Evolutionary conservation across 2,329 filamentous ascomycete genomes (phyloP).

Genomic region (Colletotrichum cuscutae): DNA sequence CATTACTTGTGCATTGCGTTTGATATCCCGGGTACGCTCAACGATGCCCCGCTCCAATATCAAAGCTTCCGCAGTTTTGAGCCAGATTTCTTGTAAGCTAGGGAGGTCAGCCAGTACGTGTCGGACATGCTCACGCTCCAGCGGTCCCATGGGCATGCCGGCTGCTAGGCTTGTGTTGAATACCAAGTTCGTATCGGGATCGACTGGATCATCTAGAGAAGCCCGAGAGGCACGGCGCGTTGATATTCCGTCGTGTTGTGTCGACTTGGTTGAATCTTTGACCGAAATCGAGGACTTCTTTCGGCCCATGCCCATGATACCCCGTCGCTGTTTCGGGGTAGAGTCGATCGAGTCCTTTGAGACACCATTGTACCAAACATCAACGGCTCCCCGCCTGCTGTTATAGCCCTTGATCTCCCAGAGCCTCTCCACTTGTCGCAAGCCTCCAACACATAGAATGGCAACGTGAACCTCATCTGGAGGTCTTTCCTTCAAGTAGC

Average conservation of each 20-base stretch:
- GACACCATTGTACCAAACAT: slow-evolving; percentile 67
- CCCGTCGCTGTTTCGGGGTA: slow-evolving; percentile 59
- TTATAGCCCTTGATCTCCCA: slow-evolving; percentile 77
- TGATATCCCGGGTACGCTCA: slow-evolving; percentile 67
- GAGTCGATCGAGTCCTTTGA: slow-evolving; percentile 56
- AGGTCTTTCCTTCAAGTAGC: slow-evolving; percentile 71
- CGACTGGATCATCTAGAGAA: slow-evolving; percentile 10
- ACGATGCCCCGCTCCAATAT: slow-evolving; percentile 71
- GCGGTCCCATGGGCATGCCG: slow-evolving; percentile 70
- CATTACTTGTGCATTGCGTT: slow-evolving; percentile 71
- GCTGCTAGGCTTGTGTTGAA: slow-evolving; percentile 69
- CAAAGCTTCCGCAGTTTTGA: slow-evolving; percentile 70
- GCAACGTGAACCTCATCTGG: slow-evolving; percentile 71
- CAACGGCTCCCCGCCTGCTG: slow-evolving; percentile 66
- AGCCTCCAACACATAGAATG: slow-evolving; percentile 68
- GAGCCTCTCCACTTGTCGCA: slow-evolving; percentile 70
- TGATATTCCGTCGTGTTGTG: slow-evolving; percentile 27
- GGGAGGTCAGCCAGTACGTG: slow-evolving; percentile 66
- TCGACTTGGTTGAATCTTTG: slow-evolving; percentile 42
- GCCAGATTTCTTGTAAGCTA: slow-evolving; percentile 69
- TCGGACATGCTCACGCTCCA: slow-evolving; percentile 61
- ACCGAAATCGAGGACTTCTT: slow-evolving; percentile 63
- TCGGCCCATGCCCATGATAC: slow-evolving; percentile 63
- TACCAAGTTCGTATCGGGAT: slow-evolving; percentile 45
- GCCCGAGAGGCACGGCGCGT: slow-evolving; percentile 14